phyloP scores from a whole-genome alignment of 257 asterid genomes.

The Haberlea rhodopensis region DNA sequence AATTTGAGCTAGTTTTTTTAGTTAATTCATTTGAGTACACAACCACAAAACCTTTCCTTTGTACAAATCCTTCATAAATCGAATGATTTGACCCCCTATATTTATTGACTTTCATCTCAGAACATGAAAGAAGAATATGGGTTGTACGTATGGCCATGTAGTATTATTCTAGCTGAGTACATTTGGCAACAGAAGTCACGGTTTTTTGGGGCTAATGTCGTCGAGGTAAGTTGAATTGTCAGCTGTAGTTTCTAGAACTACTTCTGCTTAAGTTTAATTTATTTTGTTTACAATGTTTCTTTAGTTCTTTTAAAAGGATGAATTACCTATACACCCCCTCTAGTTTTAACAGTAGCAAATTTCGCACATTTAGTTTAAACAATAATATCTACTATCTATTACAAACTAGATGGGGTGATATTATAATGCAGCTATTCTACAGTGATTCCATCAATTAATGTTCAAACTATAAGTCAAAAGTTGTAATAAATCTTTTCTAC shows the following conservation, averaged over 20 bases:
- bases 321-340: no score
- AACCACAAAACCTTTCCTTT: background rate
- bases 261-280: background rate
- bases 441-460: no score
- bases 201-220: constrained; percentile 64
- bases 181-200: constrained; percentile 81
- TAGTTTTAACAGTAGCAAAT: no score
- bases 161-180: constrained; percentile 87
- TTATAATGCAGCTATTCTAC: no score
- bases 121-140: constrained; percentile 96
- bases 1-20: background rate
- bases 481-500: no score
- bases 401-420: no score
- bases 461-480: no score
- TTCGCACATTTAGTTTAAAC: no score
- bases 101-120: constrained; percentile 35
- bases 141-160: constrained; percentile 88
- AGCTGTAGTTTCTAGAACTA: background rate
- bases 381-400: no score
- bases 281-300: no score
- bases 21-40: background rate
- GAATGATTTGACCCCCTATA: constrained; percentile 4
- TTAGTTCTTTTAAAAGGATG: constrained; percentile 12
- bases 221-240: constrained; percentile 49
- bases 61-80: no score